These are phyloP conservation scores for Cytospora paraplurivora DNA, from an alignment of 2,329 filamentous ascomycete genomes.

Conservation along the genomic window DNA sequence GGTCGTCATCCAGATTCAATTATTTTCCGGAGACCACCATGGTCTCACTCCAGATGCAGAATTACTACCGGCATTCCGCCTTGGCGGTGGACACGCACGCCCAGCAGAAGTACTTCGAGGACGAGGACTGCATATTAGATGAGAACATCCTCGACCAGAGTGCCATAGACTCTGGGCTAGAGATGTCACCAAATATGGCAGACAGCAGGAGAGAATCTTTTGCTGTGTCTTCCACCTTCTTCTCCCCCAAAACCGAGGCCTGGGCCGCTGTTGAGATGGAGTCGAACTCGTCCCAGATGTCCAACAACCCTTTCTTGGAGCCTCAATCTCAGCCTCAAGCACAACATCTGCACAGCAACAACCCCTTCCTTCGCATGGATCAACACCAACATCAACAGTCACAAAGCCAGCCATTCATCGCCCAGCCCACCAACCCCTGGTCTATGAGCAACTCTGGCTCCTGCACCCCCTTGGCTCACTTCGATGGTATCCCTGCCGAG, in stretches of 20 bases:
- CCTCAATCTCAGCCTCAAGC: slow-evolving; percentile 17
- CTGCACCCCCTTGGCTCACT: slow-evolving; percentile 72
- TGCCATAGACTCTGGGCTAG: slow-evolving; percentile 61
- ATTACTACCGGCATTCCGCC: slow-evolving; percentile 53
- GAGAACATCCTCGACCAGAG: slow-evolving; percentile 62
- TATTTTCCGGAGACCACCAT: slow-evolving; percentile 40
- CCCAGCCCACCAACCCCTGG: slow-evolving; percentile 55
- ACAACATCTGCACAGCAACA: slow-evolving; percentile 49
- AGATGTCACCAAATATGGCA: slow-evolving; percentile 64
- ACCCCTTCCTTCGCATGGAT: slow-evolving; percentile 69
- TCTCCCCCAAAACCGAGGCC: slow-evolving; percentile 66
- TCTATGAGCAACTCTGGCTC: slow-evolving; percentile 68
- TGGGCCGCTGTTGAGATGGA: slow-evolving; percentile 69
- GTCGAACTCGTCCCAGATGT: slow-evolving; percentile 49
- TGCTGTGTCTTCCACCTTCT: slow-evolving; percentile 57
- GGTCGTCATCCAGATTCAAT: slow-evolving; percentile 15
- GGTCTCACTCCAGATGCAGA: slow-evolving; percentile 56
- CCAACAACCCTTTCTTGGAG: slow-evolving; percentile 64
- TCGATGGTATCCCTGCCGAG: slow-evolving; percentile 62
- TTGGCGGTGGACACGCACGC: slow-evolving; percentile 58
- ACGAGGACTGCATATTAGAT: slow-evolving; percentile 62
- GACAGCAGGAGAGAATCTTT: slow-evolving; percentile 67
- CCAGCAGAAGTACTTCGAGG: slow-evolving; percentile 59
- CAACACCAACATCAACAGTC: slow-evolving; percentile 46
- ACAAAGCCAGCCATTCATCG: slow-evolving; percentile 42